Base-by-base conservation (phyloP, 495 filamentous ascomycete genomes). In the Chaetomium tenue region DNA sequence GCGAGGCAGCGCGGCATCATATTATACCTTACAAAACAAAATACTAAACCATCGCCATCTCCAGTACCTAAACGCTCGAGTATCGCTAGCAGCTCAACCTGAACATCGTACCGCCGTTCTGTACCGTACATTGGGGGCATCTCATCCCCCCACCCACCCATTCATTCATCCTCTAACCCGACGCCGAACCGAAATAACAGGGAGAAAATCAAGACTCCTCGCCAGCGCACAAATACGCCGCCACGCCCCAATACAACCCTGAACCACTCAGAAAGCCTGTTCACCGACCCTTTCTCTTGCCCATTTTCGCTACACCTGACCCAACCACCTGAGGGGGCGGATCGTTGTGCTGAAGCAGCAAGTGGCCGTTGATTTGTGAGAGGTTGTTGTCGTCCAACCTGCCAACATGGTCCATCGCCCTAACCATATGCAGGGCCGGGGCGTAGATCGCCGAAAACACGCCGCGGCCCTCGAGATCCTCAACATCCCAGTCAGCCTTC, bases 391-490 rank as follows among this genome's bases (percentile, higher is more conserved):
- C 66, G 5, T 72, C 68, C 50, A 62, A 65, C 3, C 61, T 58
- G 3, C 78, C 78, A 6, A 78, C 66, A 4, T 70, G 66, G 37
- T 78, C 77, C 63, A 79, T 76, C n/a, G 68, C 57, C 37, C 62
- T 70, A 40, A 78, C 65, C 66, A 76, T 71, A 9, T 64, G 40
- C 3, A 72, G 63, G 2, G 76, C 73, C 6, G 74, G 72, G n/a
- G n/a, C 55, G 55, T 74, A 71, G 26, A 79, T 56, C 0, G 59
- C 59, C 2, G 68, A 52, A 3, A 77, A 69, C 1, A 67, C 57
- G 2, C 69, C 74, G 7, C 59, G 46, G 12, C 64, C 25, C 26
- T 46, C 57, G 15, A 83, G 60, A 3, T 66, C 37, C 12, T 75
- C 53, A 0, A 57, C 50, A 13, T 64, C 68, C 80, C 81, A 84